phyloP scores from a whole-genome alignment of 441 rosid species.

The Capsella rubella region DNA sequence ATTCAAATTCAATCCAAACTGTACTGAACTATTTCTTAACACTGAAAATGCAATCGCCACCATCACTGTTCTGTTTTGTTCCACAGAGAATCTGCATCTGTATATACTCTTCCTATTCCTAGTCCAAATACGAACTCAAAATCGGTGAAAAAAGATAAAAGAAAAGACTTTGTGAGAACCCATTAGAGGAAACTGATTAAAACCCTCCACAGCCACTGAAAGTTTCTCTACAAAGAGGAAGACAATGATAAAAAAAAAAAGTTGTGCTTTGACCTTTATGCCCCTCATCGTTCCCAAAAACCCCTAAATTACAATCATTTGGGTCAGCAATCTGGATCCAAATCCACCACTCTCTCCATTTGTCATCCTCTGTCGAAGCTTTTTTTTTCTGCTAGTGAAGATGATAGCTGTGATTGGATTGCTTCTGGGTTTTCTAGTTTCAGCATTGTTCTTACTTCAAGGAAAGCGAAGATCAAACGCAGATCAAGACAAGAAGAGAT shows the following conservation, averaged over 20 bases:
- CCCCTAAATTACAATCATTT: slow-evolving; percentile 4
- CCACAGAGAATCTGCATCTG: not conserved
- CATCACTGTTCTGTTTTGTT: not conserved
- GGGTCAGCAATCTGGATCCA: slow-evolving; percentile 17
- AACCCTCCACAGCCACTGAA: too few relatives aligned
- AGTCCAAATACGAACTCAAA: not conserved
- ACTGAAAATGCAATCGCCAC: not conserved
- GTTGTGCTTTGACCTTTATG: slow-evolving; percentile 11
- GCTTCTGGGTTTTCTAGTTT: slow-evolving; percentile 44
- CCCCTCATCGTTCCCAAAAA: slow-evolving; percentile 4
- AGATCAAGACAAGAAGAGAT: slow-evolving; percentile 24
- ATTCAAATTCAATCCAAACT: not conserved
- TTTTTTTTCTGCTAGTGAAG: not conserved
- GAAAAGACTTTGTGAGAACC: not conserved
- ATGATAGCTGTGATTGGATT: slow-evolving; percentile 47
- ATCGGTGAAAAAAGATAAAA: too few relatives aligned
- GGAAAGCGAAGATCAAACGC: slow-evolving; percentile 34
- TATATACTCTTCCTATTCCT: not conserved
- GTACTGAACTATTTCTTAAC: not conserved
- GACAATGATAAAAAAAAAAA: not conserved
- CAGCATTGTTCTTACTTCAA: slow-evolving; percentile 48
- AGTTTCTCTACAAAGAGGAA: not conserved
- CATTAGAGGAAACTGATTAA: not conserved
- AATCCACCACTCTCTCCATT: slow-evolving; percentile 22
- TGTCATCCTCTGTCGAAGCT: not conserved